These are phyloP conservation scores for Abortiporus biennis DNA, from an alignment of 1,284 basidiomycete species.

Conservation along the genomic window DNA sequence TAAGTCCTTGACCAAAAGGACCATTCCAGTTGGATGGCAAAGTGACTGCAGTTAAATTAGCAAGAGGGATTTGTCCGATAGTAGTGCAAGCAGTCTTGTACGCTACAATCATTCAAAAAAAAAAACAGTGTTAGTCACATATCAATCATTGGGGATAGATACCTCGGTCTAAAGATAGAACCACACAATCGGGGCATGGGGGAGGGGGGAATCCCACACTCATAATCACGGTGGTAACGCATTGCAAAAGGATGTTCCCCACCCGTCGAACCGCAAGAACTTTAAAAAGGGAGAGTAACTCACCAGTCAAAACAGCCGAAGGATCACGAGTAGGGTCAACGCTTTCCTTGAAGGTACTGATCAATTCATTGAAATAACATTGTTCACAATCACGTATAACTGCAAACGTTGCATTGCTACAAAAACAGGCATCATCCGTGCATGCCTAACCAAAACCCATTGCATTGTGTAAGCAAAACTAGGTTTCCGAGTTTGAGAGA, in stretches of 20 bases:
- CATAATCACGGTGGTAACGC: no score
- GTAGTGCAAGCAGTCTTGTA: constrained; percentile 40
- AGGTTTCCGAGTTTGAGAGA: background rate
- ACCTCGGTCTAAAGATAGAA: no score
- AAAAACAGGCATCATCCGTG: constrained; percentile 44
- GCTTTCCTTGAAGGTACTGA: constrained; percentile 40
- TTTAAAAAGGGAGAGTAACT: constrained; percentile 12
- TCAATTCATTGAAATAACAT: constrained; percentile 54
- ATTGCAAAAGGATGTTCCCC: no score
- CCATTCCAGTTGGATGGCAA: constrained; percentile 55
- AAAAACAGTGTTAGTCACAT: background rate
- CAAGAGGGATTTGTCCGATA: constrained; percentile 28
- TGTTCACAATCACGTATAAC: constrained; percentile 48
- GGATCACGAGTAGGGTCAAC: constrained; percentile 52
- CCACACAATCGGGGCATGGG: no score
- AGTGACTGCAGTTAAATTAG: constrained; percentile 33
- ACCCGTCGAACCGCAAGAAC: no score
- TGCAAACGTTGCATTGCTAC: constrained; percentile 32
- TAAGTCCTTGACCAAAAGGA: constrained; percentile 40
- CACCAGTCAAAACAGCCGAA: constrained; percentile 45
- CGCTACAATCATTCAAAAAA: constrained; percentile 25
- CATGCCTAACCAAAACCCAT: constrained; percentile 21
- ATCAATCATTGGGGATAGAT: background rate
- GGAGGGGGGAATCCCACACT: no score
- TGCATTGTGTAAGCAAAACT: background rate